Base-by-base conservation (phyloP, 768 basidiomycete genomes). In the Cubamyces sp. region DNA sequence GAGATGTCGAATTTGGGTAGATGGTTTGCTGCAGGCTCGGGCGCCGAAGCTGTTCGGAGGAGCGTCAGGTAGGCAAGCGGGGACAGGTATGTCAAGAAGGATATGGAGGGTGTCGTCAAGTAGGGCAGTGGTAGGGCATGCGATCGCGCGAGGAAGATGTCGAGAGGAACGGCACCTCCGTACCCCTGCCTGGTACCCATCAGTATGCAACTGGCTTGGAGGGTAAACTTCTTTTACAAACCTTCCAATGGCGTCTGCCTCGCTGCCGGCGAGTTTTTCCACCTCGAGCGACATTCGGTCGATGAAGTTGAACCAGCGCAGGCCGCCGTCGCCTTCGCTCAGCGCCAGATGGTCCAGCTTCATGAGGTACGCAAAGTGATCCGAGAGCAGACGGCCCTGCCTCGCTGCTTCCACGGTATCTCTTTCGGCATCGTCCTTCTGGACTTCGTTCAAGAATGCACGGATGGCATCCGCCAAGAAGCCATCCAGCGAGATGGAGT, bases 91-190 rank as follows among this genome's bases (percentile, higher is more conserved):
- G 85, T 80, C 9, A 94, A 77, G 71, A 94, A 92, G 9, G 88
- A 88, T 53, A 92, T 74, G 0, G 85, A 87, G 6, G 90, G 88
- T 1, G 82, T 80, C 15, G 77, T 76, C 3, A 92, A 81, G 70
- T 89, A 93, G 3, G 88, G 85, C n/a, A 94, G 74, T 7, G 90
- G 89, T 37, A 93, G 76, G 0, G 84, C 78, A 71, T 90, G 88
- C 14, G 80, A 80, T 1, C 88, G 86, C 52, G 83, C 73, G 26
- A 94, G 79, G 71, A 85, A 84, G 21, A 91, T 84, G 71, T 94
- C 92, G 25, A 94, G 79, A 28, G 92, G 85, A 0, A 82, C 80
- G 19, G 68, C 74, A 26, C 67, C 61, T 23, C 76, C 69, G 21
- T 71, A 71, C 26, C 68, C 63, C 23, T 50, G 43, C 40, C 54